A percentile compares a stretch with the other conserved stretches of the same genome.
These are phyloP conservation scores for Cerrena zonata DNA, from an alignment of 1,284 basidiomycete species.

Conservation along the genomic window DNA sequence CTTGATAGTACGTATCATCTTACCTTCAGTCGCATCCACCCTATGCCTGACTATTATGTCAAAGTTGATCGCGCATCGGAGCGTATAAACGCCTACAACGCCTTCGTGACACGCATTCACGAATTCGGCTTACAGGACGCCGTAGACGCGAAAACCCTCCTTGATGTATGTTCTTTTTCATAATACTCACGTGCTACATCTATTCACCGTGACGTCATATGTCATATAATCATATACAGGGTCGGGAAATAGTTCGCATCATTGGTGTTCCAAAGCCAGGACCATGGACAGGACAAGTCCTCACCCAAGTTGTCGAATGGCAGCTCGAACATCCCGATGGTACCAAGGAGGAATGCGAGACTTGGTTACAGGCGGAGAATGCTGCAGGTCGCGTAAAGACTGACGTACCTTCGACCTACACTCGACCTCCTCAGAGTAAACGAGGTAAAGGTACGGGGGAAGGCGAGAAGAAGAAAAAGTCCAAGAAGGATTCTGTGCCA, in stretches of 20 bases:
- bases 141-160: slow-evolving; percentile 65
- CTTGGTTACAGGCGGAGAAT: slow-evolving; percentile 61
- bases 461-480: slow-evolving; percentile 9
- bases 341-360: slow-evolving; percentile 59
- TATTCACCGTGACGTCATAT: slow-evolving; percentile 2
- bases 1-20: slow-evolving; percentile 42
- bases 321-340: slow-evolving; percentile 71
- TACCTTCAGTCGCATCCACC: neutral
- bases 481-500: slow-evolving; percentile 3
- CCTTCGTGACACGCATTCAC: slow-evolving; percentile 54
- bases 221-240: slow-evolving; percentile 41
- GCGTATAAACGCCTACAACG: slow-evolving; percentile 60
- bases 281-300: slow-evolving; percentile 60
- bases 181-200: neutral
- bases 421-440: slow-evolving; percentile 7
- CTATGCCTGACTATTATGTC: slow-evolving; percentile 3
- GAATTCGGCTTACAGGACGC: slow-evolving; percentile 55
- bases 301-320: slow-evolving; percentile 72
- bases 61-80: slow-evolving; percentile 32
- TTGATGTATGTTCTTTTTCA: slow-evolving; percentile 58
- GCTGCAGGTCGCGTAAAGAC: slow-evolving; percentile 38
- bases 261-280: slow-evolving; percentile 58
- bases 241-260: slow-evolving; percentile 56
- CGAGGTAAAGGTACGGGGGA: slow-evolving; percentile 3
- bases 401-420: slow-evolving; percentile 22